Conservation (phyloP, 2,329 filamentous ascomycete genomes). For the Alternaria viburni region DNA sequence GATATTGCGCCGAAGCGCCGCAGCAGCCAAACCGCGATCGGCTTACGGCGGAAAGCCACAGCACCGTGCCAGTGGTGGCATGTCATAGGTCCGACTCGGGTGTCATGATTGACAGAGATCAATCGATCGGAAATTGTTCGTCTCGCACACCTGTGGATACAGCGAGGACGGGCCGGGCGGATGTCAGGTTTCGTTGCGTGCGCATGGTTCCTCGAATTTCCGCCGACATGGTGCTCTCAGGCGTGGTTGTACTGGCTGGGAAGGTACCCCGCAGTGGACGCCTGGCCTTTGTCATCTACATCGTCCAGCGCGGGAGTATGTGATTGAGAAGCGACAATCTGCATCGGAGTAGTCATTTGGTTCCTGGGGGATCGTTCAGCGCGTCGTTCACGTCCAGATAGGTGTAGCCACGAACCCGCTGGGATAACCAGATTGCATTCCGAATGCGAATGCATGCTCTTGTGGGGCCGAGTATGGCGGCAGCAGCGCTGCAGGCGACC, state of each 20-base stretch:
- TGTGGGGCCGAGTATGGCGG: slow-evolving; percentile 46
- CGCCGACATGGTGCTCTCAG: slow-evolving; percentile 11
- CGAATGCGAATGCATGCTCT: slow-evolving; percentile 51
- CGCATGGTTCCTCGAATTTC: slow-evolving; percentile 2
- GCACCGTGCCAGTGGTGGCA: slow-evolving; percentile 2
- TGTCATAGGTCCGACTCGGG: slow-evolving; percentile 9
- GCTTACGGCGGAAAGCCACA: slow-evolving; percentile 10
- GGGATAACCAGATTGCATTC: slow-evolving; percentile 49
- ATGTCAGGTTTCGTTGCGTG: slow-evolving; percentile 6
- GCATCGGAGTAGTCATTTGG: slow-evolving; percentile 39
- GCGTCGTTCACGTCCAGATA: slow-evolving; percentile 52
- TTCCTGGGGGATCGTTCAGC: slow-evolving; percentile 53
- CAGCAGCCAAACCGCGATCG: slow-evolving; percentile 8
- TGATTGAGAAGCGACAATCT: slow-evolving; percentile 31
- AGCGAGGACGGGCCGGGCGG: slow-evolving; percentile 5
- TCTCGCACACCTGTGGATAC: slow-evolving; percentile 2
- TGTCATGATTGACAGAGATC: slow-evolving; percentile 2
- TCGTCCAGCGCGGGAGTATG: slow-evolving; percentile 25
- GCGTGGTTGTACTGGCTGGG: slow-evolving; percentile 29
- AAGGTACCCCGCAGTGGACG: slow-evolving; percentile 22
- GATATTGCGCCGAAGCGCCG: slow-evolving; percentile 20
- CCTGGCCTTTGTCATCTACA: slow-evolving; percentile 21
- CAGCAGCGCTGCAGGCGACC: slow-evolving; percentile 43
- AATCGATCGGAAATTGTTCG: slow-evolving; percentile 10
- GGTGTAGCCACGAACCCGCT: slow-evolving; percentile 53